These are phyloP conservation scores for Trichoderma sp. DNA, from an alignment of 2,329 filamentous ascomycete genomes.

Conservation along the genomic window DNA sequence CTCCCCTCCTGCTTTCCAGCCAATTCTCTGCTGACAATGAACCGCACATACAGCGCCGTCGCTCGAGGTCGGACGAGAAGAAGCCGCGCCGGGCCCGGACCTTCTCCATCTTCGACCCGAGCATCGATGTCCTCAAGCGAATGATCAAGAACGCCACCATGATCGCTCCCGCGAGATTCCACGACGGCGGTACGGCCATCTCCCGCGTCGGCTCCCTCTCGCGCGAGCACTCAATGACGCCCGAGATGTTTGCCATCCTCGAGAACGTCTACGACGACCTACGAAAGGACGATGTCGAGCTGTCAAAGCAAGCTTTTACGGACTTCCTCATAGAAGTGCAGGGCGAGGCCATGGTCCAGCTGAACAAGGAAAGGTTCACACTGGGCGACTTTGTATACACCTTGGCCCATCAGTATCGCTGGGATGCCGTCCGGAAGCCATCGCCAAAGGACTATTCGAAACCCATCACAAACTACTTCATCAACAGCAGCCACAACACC, in stretches of 20 bases:
- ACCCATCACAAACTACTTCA: constrained; percentile 86
- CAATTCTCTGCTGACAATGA: neutral
- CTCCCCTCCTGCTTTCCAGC: neutral
- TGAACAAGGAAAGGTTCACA: constrained; percentile 48
- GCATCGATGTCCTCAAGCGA: constrained; percentile 35
- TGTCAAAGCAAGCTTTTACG: constrained; percentile 46
- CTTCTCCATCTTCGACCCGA: constrained; percentile 46
- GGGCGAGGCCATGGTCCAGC: constrained; percentile 44
- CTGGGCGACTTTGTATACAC: constrained; percentile 55
- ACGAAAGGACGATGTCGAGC: constrained; percentile 39
- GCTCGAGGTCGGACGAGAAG: constrained; percentile 32
- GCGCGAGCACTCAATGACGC: constrained; percentile 44
- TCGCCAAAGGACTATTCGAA: constrained; percentile 60
- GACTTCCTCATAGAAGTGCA: constrained; percentile 56
- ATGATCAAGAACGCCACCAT: constrained; percentile 43
- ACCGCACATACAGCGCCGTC: constrained; percentile 27
- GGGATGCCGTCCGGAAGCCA: constrained; percentile 49
- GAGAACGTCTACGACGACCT: constrained; percentile 51
- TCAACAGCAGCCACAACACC: constrained; percentile 93
- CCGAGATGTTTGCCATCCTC: constrained; percentile 53
- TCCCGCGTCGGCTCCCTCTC: constrained; percentile 28
- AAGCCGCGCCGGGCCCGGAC: constrained; percentile 41
- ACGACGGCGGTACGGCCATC: constrained; percentile 1
- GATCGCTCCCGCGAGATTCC: constrained; percentile 32
- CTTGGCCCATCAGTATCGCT: constrained; percentile 49